Base-by-base conservation (phyloP, 2,329 filamentous ascomycete species). In the Plectosphaerella plurivora region DNA sequence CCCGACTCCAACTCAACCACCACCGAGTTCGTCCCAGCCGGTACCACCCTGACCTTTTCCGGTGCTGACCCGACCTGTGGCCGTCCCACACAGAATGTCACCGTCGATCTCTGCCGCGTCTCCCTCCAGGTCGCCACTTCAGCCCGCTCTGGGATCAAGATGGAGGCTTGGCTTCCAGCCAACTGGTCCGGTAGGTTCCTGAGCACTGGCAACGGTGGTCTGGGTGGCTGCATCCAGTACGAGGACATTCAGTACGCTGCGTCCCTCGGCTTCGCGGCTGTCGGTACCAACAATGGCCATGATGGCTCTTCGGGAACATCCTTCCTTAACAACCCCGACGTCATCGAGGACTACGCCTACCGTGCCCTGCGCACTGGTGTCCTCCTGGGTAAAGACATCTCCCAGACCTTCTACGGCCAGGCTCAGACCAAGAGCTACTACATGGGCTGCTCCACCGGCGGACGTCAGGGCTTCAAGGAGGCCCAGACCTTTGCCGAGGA, bases 361-460 rank as follows among this genome's bases (percentile, higher is more conserved):
- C 37, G 37, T n/a, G 14, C 37, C 5, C 75, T 79, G 74, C 67
- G 77, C 14, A 15, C 16, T 5, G 16, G 15, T 5, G 37, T 18
- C 5, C 15, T 39, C 7, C 37, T 73, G 4, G 71, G 70, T 4
- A 80, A 80, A 57, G 50, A 69, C 11, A 58, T 80, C 22, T 68
- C 70, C 2, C 57, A 72, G 18, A 59, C 62, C 6, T 79, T 74
- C 60, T 81, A 80, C 54, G 59, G 63, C 14, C 44, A 51, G 4
- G 18, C 52, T 3, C 63, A 68, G 8, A 63, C 65, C 4, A 74
- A 74, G 59, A 74, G 69, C 8, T 80, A 79, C 60, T 80, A 75
- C 57, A 61, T 71, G 9, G 78, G 78, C 16, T 82, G 78, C 59
- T 79, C 75, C 1, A 79, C 76, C 3, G 78, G 79, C 24, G 79